Percentiles rank a stretch among this genome's conserved stretches.
Conservation (phyloP, 2,329 filamentous ascomycete species). For the Talaromyces sp. region DNA sequence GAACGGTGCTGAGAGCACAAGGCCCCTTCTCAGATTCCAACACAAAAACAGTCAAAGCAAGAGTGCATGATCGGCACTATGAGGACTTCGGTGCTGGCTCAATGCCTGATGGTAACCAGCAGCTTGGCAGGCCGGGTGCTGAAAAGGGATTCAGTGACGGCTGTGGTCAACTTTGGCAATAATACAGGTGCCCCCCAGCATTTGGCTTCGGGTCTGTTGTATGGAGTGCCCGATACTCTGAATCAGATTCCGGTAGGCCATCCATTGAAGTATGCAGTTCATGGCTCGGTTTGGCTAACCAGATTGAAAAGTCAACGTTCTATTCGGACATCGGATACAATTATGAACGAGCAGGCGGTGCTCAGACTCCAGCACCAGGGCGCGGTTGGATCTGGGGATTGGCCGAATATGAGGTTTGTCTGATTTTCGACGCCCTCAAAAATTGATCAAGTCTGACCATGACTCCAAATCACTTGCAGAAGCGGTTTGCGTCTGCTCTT, state of each 20-base stretch:
- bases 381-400: conserved; percentile 42
- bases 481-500: background rate
- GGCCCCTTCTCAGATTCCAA: background rate
- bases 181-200: conserved; percentile 6
- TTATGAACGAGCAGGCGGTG: conserved; percentile 42
- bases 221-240: conserved; percentile 14
- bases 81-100: background rate
- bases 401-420: background rate
- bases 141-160: conserved; percentile 12
- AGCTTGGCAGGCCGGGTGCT: background rate
- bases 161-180: conserved; percentile 9
- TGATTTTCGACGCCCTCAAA: background rate
- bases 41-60: background rate
- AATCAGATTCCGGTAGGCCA: background rate
- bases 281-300: background rate
- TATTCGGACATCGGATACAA: conserved; percentile 43
- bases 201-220: conserved; percentile 10
- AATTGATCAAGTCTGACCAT: background rate
- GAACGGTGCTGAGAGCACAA: background rate
- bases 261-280: background rate
- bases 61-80: background rate
- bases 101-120: background rate
- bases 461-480: background rate
- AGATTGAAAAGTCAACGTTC: background rate
- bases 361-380: conserved; percentile 35